Conservation (phyloP, 805 yeast genomes). For the Geotrichum ghanense region DNA sequence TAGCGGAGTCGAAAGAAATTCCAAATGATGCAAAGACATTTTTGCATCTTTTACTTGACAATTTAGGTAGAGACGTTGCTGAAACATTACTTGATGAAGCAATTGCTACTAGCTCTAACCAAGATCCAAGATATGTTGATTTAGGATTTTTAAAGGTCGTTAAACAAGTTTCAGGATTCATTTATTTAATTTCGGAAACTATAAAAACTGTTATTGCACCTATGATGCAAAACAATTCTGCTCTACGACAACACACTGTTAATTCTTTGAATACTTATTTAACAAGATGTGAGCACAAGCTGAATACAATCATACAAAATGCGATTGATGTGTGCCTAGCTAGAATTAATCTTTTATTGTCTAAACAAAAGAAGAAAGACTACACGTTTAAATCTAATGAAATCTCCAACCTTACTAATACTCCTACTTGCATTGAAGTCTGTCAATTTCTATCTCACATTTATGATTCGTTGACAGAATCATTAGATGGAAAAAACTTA, state of each 20-base stretch:
- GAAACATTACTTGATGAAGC: conserved; percentile 67
- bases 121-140: conserved; percentile 22
- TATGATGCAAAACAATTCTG: conserved; percentile 49
- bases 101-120: conserved; percentile 26
- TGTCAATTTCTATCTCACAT: conserved; percentile 39
- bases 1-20: conserved; percentile 42
- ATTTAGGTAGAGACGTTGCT: conserved; percentile 62
- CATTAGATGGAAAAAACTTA: conserved; percentile 38
- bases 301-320: conserved; percentile 53
- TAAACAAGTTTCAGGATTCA: conserved; percentile 43
- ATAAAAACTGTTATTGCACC: conserved; percentile 70
- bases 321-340: conserved; percentile 41
- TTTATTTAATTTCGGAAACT: conserved; percentile 57
- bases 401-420: conserved; percentile 29
- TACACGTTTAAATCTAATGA: conserved; percentile 33
- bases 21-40: conserved; percentile 54
- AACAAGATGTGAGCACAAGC: conserved; percentile 48
- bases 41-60: conserved; percentile 53
- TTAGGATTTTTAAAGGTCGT: conserved; percentile 40
- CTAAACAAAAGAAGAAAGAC: conserved; percentile 69
- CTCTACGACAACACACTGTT: conserved; percentile 45
- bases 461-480: conserved; percentile 29
- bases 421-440: conserved; percentile 58
- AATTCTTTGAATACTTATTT: conserved; percentile 51
- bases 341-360: conserved; percentile 38